Conservation (phyloP, 1,139 yeast species). For the Suhomyces bokatorum region DNA sequence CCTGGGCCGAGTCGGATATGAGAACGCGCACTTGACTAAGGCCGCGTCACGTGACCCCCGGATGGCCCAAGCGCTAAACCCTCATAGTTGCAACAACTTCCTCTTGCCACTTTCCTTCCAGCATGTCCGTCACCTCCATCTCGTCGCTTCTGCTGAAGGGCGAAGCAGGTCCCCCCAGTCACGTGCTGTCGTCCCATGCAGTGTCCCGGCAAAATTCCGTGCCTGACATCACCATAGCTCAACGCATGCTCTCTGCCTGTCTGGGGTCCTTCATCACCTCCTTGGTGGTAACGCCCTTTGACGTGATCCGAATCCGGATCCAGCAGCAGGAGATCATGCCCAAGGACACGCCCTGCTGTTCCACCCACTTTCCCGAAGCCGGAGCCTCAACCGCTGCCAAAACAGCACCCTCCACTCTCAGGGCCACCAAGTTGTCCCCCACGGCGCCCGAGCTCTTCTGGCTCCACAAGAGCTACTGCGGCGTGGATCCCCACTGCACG, state of each 20-base stretch:
- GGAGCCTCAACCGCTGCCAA: background rate
- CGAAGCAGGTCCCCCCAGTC: background rate
- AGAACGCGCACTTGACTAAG: too few relatives aligned
- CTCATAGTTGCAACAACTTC: slow-evolving; percentile 1
- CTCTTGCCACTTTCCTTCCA: background rate
- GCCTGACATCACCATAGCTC: slow-evolving; percentile 47
- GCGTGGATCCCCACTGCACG: slow-evolving; percentile 33
- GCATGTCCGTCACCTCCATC: slow-evolving; percentile 5
- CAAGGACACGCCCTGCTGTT: slow-evolving; percentile 31
- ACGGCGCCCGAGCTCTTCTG: slow-evolving; percentile 37
- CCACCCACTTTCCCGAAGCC: slow-evolving; percentile 14
- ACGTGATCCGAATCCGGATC: slow-evolving; percentile 84
- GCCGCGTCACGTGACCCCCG: background rate
- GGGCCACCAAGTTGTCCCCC: slow-evolving; percentile 7
- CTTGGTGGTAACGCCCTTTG: slow-evolving; percentile 86
- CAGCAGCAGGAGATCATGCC: slow-evolving; percentile 82
- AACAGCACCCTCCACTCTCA: background rate
- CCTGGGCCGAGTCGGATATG: slow-evolving; percentile 5
- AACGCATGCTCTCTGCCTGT: slow-evolving; percentile 87
- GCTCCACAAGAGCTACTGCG: slow-evolving; percentile 42
- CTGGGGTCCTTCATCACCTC: slow-evolving; percentile 90
- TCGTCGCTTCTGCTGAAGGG: slow-evolving; percentile 1
- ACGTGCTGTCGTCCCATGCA: background rate
- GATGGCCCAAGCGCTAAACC: background rate
- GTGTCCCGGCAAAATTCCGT: background rate